Evolutionary conservation across 75 land plant genomes (phyloP), one percentile per base, ranked within the genome.

Genomic region (Isoetes taiwanensis): DNA sequence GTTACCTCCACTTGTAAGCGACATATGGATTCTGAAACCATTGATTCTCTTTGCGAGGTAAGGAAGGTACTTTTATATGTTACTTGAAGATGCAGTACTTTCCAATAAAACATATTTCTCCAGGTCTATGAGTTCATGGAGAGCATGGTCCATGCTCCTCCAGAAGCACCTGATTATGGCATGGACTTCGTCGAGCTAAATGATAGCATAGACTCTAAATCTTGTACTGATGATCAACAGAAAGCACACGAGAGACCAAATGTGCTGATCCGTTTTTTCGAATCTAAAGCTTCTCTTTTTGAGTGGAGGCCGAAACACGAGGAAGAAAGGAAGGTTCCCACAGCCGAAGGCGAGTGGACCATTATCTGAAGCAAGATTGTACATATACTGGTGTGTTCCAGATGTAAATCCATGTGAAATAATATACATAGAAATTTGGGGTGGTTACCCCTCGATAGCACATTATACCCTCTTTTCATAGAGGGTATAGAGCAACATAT

Each of bases 51-150:
- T 2, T 87, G 81, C 60, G 78, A 93, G 95, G 98, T 93, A 72
- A 32, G 17, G 19, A 21, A 0, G 2, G 31, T 31, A 6, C 32
- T 9, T 43, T 0, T 10, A 33, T 55, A 14, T 28, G 1, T 30
- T 20, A 16, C 0, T n/a, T 24, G 8, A 2, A 14, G 24, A 2
- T 20, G 0, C 39, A 24, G 30, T 57, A 38, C 40, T 41, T 43
- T 60, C 28, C 23, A n/a, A 28, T 30, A 10, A n/a, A 14, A 38
- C 25, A 12, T 43, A 3, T 0, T 68, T 1, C 32, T 61, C 27
- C 55, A 88, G 95, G 95, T 88, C 30, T 88, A 88, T 65, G 82
- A 80, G 52, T 64, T 78, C 1, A 69, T 88, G 63, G 95, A 88
- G 64, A 68, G 61, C 12, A 71, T 78, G 32, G 6, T 78, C 1